Base-by-base conservation (phyloP, 352 stramenopile species). In the Phytophthora agathidicida region DNA sequence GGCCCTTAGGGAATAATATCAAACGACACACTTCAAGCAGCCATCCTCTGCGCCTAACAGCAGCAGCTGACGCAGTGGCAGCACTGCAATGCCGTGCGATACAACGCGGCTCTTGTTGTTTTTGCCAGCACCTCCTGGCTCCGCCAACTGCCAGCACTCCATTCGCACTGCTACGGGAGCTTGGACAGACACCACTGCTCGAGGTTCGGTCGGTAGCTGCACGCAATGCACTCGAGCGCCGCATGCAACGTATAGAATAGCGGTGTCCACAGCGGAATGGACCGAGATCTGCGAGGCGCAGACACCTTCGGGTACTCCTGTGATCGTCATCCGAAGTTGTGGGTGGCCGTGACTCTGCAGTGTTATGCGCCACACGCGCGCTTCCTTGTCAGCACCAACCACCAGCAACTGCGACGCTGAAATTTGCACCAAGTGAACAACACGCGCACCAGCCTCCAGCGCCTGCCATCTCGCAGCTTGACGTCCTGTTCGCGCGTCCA, bases 1-100 rank as follows among this genome's bases (percentile, higher is more conserved):
- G n/a, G n/a, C n/a, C n/a, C n/a, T n/a, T n/a, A n/a, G n/a, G n/a
- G n/a, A n/a, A n/a, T n/a, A n/a, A 5, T 33, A 11, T 30, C 67
- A 83, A 3, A 76, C 19, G 22, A 77, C 57, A 47, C 76, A 82
- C 45, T 80, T 76, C 32, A 93, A 60, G 19, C 73, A 82, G 20
- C 83, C 83, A 44, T 93, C 83, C 2, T 93, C 83, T 1, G 72
- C 63, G 13, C 83, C 80, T 3, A 93, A 20, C 33, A 93, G 32
- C 17, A 91, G 24, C 16, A 91, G 51, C 47, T 89, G 83, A 3
- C 83, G 68, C 19, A 93, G 37, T 0, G 83, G 79, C 14, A 93
- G 48, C 39, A 89, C 56, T 0, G 67, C 72, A 5, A 91, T 19
- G 17, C 65, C 74, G 24, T 85, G 71, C 2, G 53, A 52, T 0